Percentiles rank a stretch among this genome's conserved stretches.
phyloP scores from a whole-genome alignment of 139 green algal genomes.

The Chloropicon primus region DNA sequence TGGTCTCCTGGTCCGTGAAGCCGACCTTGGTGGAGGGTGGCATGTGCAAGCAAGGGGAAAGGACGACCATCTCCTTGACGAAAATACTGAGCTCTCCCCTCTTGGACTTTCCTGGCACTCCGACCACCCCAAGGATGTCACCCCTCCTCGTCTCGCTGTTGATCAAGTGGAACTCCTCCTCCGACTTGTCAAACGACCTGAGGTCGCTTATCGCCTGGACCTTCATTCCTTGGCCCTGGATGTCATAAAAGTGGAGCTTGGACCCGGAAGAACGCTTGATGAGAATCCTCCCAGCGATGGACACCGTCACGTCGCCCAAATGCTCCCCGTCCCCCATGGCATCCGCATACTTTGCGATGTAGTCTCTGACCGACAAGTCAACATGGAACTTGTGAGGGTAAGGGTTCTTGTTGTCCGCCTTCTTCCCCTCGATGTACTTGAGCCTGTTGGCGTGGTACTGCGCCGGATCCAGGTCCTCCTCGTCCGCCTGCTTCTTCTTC shows the following conservation, averaged over 20 bases:
- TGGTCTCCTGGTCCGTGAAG: slow-evolving; percentile 85
- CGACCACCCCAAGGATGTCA: slow-evolving; percentile 87
- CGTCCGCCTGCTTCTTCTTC: slow-evolving; percentile 44
- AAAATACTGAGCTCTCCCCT: slow-evolving; percentile 94
- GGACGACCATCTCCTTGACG: slow-evolving; percentile 46
- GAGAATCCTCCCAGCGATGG: slow-evolving; percentile 51
- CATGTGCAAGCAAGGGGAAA: slow-evolving; percentile 97
- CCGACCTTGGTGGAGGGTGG: slow-evolving; percentile 60
- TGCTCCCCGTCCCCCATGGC: slow-evolving; percentile 46
- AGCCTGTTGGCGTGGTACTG: slow-evolving; percentile 63
- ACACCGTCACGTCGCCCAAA: slow-evolving; percentile 29
- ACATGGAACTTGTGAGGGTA: slow-evolving; percentile 99
- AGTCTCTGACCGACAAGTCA: slow-evolving; percentile 49
- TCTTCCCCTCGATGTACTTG: slow-evolving; percentile 46
- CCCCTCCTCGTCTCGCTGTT: slow-evolving; percentile 78
- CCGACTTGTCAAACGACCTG: slow-evolving; percentile 36
- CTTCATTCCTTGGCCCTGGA: slow-evolving; percentile 70
- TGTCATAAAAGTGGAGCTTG: slow-evolving; percentile 97
- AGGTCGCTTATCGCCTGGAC: slow-evolving; percentile 92
- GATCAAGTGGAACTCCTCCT: slow-evolving; percentile 56
- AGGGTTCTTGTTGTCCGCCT: slow-evolving; percentile 70
- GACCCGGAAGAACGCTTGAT: slow-evolving; percentile 68
- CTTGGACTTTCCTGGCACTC: slow-evolving; percentile 90
- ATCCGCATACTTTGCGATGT: slow-evolving; percentile 53
- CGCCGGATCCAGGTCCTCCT: slow-evolving; percentile 53